A percentile compares a stretch with the other conserved stretches of the same genome.
Evolutionary conservation across 176 grass and related monocot genomes (phyloP).

Genomic region (Bromus sterilis): DNA sequence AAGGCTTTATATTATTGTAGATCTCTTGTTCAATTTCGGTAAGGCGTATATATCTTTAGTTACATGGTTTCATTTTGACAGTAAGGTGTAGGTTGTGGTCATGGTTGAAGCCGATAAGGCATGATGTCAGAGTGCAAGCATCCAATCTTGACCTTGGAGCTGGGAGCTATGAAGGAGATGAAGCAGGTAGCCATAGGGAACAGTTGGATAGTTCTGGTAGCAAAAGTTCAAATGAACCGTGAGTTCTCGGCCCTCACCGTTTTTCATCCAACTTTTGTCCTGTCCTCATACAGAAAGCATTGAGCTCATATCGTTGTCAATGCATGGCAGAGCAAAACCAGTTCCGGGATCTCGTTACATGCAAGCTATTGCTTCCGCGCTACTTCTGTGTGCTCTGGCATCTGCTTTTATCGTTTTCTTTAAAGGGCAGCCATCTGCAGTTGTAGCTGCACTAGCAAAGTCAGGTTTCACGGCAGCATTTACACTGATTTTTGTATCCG

Average conservation of each 20-base stretch:
- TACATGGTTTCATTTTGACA: background rate
- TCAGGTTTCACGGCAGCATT: conserved; percentile 96
- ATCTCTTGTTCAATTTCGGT: background rate
- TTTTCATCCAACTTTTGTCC: background rate
- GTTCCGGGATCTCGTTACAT: conserved; percentile 36
- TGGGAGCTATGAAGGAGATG: conserved; percentile 51
- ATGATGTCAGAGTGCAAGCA: conserved; percentile 45
- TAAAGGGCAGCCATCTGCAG: conserved; percentile 66
- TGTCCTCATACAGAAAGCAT: background rate
- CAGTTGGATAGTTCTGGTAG: conserved; percentile 32
- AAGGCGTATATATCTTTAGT: background rate
- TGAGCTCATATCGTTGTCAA: conserved; percentile 24
- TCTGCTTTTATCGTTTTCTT: conserved; percentile 55
- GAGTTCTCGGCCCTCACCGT: conserved; percentile 24
- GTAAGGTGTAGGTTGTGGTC: conserved; percentile 14
- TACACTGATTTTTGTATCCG: conserved; percentile 87
- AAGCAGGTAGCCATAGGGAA: conserved; percentile 23
- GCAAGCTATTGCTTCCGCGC: conserved; percentile 44
- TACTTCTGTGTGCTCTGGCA: conserved; percentile 48
- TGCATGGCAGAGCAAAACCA: conserved; percentile 55
- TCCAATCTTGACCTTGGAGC: conserved; percentile 62
- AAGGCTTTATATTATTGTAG: background rate
- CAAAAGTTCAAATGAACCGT: conserved; percentile 35
- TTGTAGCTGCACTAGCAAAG: conserved; percentile 63
- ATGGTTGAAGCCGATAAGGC: conserved; percentile 24